Percentiles rank a stretch among this genome's conserved stretches.
Evolutionary conservation across 768 basidiomycete genomes (phyloP).

Genomic region (Lactarius sp.): DNA sequence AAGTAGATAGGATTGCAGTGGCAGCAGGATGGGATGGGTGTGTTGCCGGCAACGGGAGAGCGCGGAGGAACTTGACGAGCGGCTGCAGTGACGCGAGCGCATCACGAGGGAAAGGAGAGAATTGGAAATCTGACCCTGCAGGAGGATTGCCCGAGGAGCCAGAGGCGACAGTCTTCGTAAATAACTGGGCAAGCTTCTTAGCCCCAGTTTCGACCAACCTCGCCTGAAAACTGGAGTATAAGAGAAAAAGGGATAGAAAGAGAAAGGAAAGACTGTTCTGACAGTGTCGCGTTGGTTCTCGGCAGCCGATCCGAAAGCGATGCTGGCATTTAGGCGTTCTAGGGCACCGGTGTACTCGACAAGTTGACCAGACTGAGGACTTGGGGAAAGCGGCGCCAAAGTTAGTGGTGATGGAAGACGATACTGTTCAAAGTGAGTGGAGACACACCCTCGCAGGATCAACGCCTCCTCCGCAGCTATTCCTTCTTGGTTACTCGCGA

Average conservation of each 20-base stretch:
- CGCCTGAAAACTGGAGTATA: constrained; percentile 36
- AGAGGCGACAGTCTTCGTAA: constrained; percentile 83
- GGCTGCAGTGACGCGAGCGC: constrained; percentile 53
- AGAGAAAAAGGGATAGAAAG: neutral
- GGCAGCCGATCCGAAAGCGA: constrained; percentile 68
- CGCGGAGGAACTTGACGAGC: constrained; percentile 63
- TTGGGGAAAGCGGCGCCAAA: constrained; percentile 29
- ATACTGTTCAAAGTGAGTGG: neutral
- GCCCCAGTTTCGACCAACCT: constrained; percentile 77
- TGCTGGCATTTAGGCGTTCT: constrained; percentile 70
- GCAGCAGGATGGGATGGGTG: constrained; percentile 82
- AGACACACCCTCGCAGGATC: constrained; percentile 66
- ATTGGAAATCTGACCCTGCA: constrained; percentile 51
- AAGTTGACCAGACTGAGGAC: constrained; percentile 68
- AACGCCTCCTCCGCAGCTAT: constrained; percentile 73
- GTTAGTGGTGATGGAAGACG: neutral
- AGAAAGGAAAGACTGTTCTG: neutral
- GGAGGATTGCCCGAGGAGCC: constrained; percentile 74
- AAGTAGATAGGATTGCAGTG: constrained; percentile 52
- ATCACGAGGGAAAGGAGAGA: constrained; percentile 50
- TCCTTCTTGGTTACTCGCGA: constrained; percentile 70
- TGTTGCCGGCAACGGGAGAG: constrained; percentile 68
- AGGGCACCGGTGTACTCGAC: constrained; percentile 63
- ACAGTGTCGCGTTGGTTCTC: constrained; percentile 51
- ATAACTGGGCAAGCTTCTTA: constrained; percentile 75